These are phyloP conservation scores for Solanum appendiculatum DNA, from an alignment of 257 asterid species.

Conservation along the genomic window DNA sequence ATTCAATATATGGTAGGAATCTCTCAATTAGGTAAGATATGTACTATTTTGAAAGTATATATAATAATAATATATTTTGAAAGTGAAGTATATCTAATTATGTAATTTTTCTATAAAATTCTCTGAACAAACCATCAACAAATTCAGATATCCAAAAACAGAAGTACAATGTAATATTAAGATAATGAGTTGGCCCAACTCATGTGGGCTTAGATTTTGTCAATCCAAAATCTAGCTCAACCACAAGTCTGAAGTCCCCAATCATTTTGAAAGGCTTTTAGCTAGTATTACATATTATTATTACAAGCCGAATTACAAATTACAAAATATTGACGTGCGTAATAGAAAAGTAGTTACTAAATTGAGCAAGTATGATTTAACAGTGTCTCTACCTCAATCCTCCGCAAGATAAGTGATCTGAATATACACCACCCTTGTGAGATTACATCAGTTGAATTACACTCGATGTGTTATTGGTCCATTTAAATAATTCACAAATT, in stretches of 20 bases:
- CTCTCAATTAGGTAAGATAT: not conserved
- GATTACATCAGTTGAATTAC: not conserved
- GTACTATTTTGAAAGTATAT: too few species aligned
- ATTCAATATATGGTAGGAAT: not conserved
- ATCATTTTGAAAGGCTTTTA: not conserved
- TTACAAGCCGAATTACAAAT: too few species aligned
- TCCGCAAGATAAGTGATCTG: not conserved
- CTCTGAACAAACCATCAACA: not conserved
- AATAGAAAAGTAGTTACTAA: too few species aligned
- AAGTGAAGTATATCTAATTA: too few species aligned
- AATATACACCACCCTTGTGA: accelerated
- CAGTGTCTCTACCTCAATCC: not conserved
- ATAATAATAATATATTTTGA: too few species aligned
- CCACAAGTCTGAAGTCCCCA: not conserved
- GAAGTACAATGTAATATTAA: too few species aligned
- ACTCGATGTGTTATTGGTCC: too few species aligned
- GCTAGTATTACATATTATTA: too few species aligned
- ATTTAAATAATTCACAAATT: too few species aligned
- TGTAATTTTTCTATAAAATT: too few species aligned
- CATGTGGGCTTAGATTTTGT: not conserved
- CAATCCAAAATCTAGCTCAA: not conserved
- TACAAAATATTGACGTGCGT: too few species aligned
- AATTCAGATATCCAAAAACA: not conserved
- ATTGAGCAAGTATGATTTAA: too few species aligned
- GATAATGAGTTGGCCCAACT: not conserved